Conservation (phyloP, 352 stramenopile genomes). For the Phytophthora crassamura region DNA sequence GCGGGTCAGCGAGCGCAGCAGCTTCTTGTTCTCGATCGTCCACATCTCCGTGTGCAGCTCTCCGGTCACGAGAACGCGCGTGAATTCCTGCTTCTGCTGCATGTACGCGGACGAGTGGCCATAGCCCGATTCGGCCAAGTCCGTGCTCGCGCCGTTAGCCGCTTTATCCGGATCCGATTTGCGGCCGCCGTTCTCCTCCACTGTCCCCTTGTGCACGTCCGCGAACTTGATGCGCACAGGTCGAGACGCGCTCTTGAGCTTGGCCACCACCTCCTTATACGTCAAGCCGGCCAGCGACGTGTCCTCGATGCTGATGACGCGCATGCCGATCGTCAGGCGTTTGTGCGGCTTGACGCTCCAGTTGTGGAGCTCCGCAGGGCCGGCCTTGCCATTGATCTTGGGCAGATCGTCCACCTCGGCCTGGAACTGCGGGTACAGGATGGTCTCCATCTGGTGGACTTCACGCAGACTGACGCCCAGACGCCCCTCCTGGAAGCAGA, state of each 20-base stretch:
- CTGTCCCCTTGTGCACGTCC: slow-evolving; percentile 78
- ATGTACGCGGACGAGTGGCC: slow-evolving; percentile 70
- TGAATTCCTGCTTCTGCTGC: slow-evolving; percentile 84
- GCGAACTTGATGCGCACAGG: slow-evolving; percentile 85
- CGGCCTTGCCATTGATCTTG: slow-evolving; percentile 88
- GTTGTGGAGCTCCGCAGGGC: slow-evolving; percentile 88
- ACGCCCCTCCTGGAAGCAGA: slow-evolving; percentile 82
- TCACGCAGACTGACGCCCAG: slow-evolving; percentile 86
- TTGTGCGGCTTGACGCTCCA: slow-evolving; percentile 89
- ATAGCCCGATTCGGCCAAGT: slow-evolving; percentile 20
- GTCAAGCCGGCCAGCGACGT: slow-evolving; percentile 72
- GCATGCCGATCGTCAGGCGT: slow-evolving; percentile 85
- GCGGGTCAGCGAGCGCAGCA: slow-evolving; percentile 57
- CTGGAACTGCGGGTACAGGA: slow-evolving; percentile 86
- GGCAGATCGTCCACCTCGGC: slow-evolving; percentile 89
- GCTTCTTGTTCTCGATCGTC: slow-evolving; percentile 87
- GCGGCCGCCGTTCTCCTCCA: slow-evolving; percentile 72
- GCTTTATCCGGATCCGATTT: slow-evolving; percentile 40
- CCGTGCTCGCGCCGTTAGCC: slow-evolving; percentile 16
- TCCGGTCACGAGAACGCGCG: slow-evolving; percentile 78
- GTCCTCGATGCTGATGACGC: slow-evolving; percentile 81
- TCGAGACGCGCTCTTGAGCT: slow-evolving; percentile 73
- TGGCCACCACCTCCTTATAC: slow-evolving; percentile 85
- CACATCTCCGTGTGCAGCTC: slow-evolving; percentile 88
- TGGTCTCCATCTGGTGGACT: slow-evolving; percentile 77